phyloP scores from a whole-genome alignment of 108 stramenopile species.

The Conticribra guillardii region DNA sequence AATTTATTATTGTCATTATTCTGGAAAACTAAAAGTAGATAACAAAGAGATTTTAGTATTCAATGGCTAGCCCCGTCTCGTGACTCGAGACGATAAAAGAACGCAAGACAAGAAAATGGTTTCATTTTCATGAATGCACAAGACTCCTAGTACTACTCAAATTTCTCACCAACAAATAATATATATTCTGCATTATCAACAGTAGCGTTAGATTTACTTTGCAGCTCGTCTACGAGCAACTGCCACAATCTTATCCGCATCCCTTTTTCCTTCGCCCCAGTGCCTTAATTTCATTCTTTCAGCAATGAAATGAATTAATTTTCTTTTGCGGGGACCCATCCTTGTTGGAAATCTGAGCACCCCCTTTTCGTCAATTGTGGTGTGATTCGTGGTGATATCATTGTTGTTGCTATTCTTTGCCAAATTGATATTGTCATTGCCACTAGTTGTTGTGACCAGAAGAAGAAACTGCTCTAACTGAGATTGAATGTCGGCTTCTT shows the following conservation, averaged over 20 bases:
- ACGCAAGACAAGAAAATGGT: no score
- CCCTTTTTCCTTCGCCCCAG: conserved; percentile 67
- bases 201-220: no score
- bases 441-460: background rate
- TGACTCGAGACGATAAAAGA: no score
- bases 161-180: no score
- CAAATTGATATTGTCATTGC: background rate
- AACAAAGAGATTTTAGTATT: no score
- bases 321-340: conserved; percentile 65
- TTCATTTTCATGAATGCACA: no score
- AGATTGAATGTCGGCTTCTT: conserved; percentile 52
- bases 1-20: no score
- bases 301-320: conserved; percentile 74
- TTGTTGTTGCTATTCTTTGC: background rate
- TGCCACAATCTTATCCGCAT: conserved; percentile 66
- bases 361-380: background rate
- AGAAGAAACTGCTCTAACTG: conserved; percentile 49
- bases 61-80: no score
- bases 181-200: no score
- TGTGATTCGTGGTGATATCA: background rate
- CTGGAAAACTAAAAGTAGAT: no score
- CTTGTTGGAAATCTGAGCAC: conserved; percentile 46
- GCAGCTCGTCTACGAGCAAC: conserved; percentile 26
- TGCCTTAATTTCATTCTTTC: conserved; percentile 58
- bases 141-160: no score